A percentile compares a stretch with the other conserved stretches of the same genome.
phyloP scores from a whole-genome alignment of 2,329 filamentous ascomycete genomes.

The Diplodia sapinea region DNA sequence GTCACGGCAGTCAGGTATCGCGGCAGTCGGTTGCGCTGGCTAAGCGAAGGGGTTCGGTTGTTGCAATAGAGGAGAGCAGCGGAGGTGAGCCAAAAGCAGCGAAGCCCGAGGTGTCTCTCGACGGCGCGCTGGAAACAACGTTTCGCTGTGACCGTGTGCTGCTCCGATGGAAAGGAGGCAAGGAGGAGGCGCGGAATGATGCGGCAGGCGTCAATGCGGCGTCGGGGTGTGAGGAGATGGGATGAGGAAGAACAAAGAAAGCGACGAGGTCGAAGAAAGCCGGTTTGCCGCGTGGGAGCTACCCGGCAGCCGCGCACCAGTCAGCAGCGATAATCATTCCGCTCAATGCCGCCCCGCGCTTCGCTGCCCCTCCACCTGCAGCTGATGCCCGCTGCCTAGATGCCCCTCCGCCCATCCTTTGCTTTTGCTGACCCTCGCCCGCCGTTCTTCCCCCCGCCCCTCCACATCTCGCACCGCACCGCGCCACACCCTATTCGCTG shows the following conservation, averaged over 20 bases:
- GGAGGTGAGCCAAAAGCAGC: background rate
- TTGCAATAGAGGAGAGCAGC: background rate
- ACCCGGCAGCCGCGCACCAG: background rate
- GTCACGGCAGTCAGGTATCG: background rate
- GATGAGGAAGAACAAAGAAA: background rate
- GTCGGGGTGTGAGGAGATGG: background rate
- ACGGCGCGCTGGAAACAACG: background rate
- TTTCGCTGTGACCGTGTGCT: background rate
- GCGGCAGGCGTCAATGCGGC: background rate
- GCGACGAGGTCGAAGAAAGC: background rate
- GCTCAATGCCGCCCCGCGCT: background rate
- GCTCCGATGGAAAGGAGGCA: background rate
- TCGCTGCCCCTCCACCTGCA: background rate
- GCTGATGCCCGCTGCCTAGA: background rate
- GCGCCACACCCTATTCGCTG: background rate
- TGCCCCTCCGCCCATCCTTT: background rate
- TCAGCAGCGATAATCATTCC: background rate
- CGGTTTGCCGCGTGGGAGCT: background rate
- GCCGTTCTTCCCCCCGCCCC: background rate
- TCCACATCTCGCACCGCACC: background rate
- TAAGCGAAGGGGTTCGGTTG: conserved; percentile 1
- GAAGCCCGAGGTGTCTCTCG: background rate
- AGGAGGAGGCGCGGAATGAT: background rate
- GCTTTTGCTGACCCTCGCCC: background rate
- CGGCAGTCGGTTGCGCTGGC: background rate